Conservation (phyloP, 306 rosid species). For the Gynostemma pentaphyllum region DNA sequence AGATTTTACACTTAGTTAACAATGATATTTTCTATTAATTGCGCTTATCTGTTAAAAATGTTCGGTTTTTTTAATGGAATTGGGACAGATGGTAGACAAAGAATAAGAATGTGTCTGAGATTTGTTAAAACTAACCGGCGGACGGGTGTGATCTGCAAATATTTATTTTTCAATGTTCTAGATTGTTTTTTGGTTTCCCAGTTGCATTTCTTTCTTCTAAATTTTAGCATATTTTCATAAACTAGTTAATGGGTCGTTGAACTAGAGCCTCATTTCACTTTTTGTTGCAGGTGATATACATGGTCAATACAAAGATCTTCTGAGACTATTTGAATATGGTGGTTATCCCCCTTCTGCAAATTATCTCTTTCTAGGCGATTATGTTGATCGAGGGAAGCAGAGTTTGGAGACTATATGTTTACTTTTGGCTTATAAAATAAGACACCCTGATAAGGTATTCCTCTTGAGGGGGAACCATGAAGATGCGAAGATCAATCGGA, state of each 20-base stretch:
- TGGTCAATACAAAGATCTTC: slow-evolving; percentile 54
- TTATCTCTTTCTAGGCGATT: slow-evolving; percentile 63
- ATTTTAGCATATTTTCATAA: neutral
- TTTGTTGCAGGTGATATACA: slow-evolving; percentile 51
- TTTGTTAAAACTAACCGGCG: too few relatives aligned
- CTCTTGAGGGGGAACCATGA: slow-evolving; percentile 73
- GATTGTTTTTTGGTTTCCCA: neutral
- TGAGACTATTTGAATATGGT: slow-evolving; percentile 49
- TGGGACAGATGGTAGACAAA: too few relatives aligned
- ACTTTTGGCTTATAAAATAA: slow-evolving; percentile 65
- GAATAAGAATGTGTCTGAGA: too few relatives aligned
- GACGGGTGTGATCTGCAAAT: too few relatives aligned
- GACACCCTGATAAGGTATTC: slow-evolving; percentile 37
- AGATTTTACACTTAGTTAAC: too few relatives aligned
- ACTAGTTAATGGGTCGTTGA: neutral
- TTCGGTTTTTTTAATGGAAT: too few relatives aligned
- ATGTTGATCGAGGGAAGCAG: slow-evolving; percentile 68
- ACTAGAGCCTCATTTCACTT: neutral
- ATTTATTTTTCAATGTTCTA: too few relatives aligned
- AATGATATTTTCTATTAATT: too few relatives aligned
- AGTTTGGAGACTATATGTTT: slow-evolving; percentile 74
- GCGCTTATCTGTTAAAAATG: too few relatives aligned
- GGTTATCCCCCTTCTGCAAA: slow-evolving; percentile 58
- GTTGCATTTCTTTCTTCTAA: neutral
- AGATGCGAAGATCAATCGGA: slow-evolving; percentile 61